Evolutionary conservation across 257 asterid species (phyloP), one percentile per base, ranked within the genome.

Genomic region (Penstemon davidsonii): DNA sequence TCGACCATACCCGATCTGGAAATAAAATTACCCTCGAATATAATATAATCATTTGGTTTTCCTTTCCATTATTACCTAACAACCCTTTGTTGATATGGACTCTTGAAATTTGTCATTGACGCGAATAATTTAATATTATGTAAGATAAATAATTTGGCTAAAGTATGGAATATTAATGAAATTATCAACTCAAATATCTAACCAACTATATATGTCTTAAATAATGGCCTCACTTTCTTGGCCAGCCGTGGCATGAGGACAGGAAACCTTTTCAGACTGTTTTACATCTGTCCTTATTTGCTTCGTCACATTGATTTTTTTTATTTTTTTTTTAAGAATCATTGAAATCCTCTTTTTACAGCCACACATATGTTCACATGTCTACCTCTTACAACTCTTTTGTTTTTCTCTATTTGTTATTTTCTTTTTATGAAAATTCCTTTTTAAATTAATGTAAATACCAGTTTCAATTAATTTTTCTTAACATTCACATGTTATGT

Each of bases 201-300:
- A 55, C 4, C 18, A 68, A 19, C 80, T 56, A 58, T 59, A 62
- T 50, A 53, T 10, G 75, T 51, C 18, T 15, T 15, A 52, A 63
- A 51, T 39, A 71, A 53, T 64, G 43, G 42, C 44, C 45, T 9
- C 19, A 73, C 62, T 70, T 64, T 79, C 58, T 4, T 9, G 49
- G n/a, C 61, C 39, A 51, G 53, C 62, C 58, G 69, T 53, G 69
- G 51, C 66, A 68, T 49, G 19, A 64, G 38, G 60, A 59, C 71
- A 64, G 37, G 47, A 39, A 66, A 33, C n/a, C 43, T 37, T 47
- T 52, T 12, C 45, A 37, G 56, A 68, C 50, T 45, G 66, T 40
- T 19, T 46, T 56, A 67, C 62, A 70, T 47, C 43, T 76, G 84
- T 77, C 84, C 50, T 65, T 60, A 37, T 67, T 51, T 73, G 54